Percentiles rank a stretch among this genome's conserved stretches.
Conservation (phyloP, 1,284 basidiomycete genomes). For the Mycena citricolor region DNA sequence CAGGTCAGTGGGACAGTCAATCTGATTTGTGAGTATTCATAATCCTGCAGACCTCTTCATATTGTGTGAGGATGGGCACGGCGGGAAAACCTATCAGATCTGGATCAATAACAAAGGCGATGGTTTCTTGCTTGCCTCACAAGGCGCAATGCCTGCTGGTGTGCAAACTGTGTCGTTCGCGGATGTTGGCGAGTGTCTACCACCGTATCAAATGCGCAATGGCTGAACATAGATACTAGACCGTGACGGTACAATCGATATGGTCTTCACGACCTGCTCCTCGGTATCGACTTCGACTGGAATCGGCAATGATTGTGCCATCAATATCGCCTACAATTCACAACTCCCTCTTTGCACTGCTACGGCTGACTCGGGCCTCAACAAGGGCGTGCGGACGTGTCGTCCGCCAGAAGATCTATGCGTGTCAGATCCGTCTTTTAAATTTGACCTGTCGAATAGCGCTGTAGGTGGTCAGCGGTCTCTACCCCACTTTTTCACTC, state of each 20-base stretch:
- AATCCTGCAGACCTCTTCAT: conserved; percentile 77
- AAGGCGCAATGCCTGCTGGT: conserved; percentile 74
- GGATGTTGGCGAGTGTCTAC: conserved; percentile 72
- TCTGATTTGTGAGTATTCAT: not conserved
- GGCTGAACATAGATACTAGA: conserved; percentile 48
- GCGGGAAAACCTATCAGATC: conserved; percentile 76
- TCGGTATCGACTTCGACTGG: conserved; percentile 67
- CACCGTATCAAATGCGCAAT: not conserved
- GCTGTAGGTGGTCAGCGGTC: conserved; percentile 55
- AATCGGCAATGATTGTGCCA: conserved; percentile 70
- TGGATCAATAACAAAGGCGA: conserved; percentile 84
- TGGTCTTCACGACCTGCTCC: conserved; percentile 87
- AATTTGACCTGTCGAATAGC: conserved; percentile 65
- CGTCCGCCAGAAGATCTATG: conserved; percentile 82
- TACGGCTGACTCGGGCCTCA: conserved; percentile 44
- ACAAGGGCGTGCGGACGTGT: conserved; percentile 60
- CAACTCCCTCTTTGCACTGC: conserved; percentile 82
- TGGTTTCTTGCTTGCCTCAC: conserved; percentile 72
- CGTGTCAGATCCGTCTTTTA: conserved; percentile 76
- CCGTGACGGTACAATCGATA: conserved; percentile 94
- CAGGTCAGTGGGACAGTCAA: conserved; percentile 47
- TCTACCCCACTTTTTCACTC: conserved; percentile 5
- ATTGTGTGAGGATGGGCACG: conserved; percentile 69
- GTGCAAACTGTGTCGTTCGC: conserved; percentile 85
- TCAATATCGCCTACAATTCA: conserved; percentile 94